phyloP scores from a whole-genome alignment of 2,329 filamentous ascomycete genomes.

The Diaporthe sp. region DNA sequence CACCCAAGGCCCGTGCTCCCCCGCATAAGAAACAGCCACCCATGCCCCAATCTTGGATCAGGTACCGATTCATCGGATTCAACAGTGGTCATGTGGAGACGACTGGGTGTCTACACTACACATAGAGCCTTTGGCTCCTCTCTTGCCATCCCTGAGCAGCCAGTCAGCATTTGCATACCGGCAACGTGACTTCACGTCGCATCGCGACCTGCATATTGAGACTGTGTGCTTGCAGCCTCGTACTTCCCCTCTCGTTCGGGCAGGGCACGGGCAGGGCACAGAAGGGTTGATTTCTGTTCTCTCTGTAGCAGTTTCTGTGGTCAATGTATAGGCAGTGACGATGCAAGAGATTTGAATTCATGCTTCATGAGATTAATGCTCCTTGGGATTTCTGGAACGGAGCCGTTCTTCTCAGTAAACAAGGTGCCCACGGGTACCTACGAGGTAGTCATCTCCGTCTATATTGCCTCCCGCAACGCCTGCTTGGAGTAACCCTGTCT shows the following conservation, averaged over 20 bases:
- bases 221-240: slow-evolving; percentile 4
- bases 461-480: slow-evolving; percentile 97
- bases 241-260: neutral
- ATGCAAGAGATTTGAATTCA: neutral
- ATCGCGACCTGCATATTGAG: slow-evolving; percentile 5
- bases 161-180: slow-evolving; percentile 19
- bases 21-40: slow-evolving; percentile 12
- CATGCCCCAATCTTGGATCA: neutral
- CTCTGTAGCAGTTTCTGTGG: neutral
- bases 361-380: no score
- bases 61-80: slow-evolving; percentile 25
- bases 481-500: slow-evolving; percentile 87
- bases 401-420: slow-evolving; percentile 88
- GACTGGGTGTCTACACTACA: neutral
- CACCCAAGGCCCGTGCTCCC: slow-evolving; percentile 15
- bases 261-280: neutral
- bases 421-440: slow-evolving; percentile 53
- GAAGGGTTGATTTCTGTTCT: neutral
- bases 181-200: slow-evolving; percentile 20
- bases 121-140: neutral
- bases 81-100: slow-evolving; percentile 1
- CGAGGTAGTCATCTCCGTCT: slow-evolving; percentile 84
- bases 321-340: neutral
- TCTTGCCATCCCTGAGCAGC: slow-evolving; percentile 5
- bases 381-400: slow-evolving; percentile 58